Percentiles rank a stretch among this genome's conserved stretches.
Evolutionary conservation across 2,329 filamentous ascomycete species (phyloP).

Genomic region (Periconia macrospinosa): DNA sequence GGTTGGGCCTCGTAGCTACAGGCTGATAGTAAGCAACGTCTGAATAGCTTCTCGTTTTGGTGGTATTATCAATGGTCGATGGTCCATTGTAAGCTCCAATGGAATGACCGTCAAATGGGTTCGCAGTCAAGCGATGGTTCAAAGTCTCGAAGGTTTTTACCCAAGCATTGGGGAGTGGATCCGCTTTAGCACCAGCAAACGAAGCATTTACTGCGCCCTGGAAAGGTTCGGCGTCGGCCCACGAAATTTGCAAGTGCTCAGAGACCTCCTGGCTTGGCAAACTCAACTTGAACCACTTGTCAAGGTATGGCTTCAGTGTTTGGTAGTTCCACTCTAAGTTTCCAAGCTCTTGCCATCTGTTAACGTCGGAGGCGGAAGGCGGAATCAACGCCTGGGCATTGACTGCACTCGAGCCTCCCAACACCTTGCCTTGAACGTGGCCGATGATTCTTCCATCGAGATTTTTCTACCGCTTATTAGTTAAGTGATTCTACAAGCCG

Average conservation of each 20-base stretch:
- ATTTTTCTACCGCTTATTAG: not conserved
- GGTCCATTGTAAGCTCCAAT: slow-evolving; percentile 6
- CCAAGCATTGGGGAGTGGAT: slow-evolving; percentile 12
- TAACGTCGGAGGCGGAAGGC: slow-evolving; percentile 6
- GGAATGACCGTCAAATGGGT: slow-evolving; percentile 7
- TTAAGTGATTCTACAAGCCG: not conserved
- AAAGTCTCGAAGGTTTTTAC: slow-evolving; percentile 1
- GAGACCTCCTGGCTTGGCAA: slow-evolving; percentile 15
- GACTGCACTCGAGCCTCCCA: slow-evolving; percentile 9
- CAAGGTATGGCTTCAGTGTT: slow-evolving; percentile 25
- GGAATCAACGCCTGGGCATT: slow-evolving; percentile 18
- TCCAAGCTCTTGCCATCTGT: slow-evolving; percentile 27
- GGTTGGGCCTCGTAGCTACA: not conserved
- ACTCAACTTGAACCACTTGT: slow-evolving; percentile 28
- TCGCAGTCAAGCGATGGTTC: slow-evolving; percentile 5
- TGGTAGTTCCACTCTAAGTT: slow-evolving; percentile 23
- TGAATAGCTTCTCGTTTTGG: slow-evolving; percentile 1
- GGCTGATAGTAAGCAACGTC: no score
- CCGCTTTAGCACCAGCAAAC: slow-evolving; percentile 2
- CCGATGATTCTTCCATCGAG: not conserved
- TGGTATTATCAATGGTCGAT: slow-evolving; percentile 9
- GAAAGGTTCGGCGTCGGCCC: slow-evolving; percentile 1
- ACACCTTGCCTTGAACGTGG: slow-evolving; percentile 3
- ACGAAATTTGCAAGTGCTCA: slow-evolving; percentile 19
- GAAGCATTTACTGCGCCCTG: no score